Evolutionary conservation across 805 yeast species (phyloP).

Genomic region (Hanseniaspora meyeri): DNA sequence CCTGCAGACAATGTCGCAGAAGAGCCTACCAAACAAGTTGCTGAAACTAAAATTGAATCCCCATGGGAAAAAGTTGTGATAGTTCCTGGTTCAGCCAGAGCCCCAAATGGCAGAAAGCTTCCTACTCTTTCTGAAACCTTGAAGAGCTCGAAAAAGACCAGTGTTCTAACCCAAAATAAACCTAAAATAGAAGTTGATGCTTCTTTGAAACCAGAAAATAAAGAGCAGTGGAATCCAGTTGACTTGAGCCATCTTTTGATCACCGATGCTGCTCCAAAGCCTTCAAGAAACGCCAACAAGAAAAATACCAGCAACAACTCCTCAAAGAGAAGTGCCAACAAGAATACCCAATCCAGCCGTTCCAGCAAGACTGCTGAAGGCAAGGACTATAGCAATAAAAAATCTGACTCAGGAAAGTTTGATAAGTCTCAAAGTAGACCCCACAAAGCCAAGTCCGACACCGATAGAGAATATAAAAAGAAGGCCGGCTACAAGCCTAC

Average conservation of each 20-base stretch:
- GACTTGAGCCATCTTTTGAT: constrained; percentile 5
- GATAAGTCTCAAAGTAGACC: neutral
- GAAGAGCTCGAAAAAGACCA: constrained; percentile 15
- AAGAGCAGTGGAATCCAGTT: constrained; percentile 7
- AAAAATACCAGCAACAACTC: neutral
- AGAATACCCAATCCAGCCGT: neutral
- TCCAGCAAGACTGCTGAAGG: neutral
- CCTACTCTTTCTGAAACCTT: constrained; percentile 30
- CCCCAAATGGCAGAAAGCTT: constrained; percentile 24
- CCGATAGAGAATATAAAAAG: neutral
- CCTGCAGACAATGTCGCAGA: neutral
- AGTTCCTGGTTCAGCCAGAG: constrained; percentile 21
- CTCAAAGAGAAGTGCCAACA: neutral
- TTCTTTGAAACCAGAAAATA: constrained; percentile 5
- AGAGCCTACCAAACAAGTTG: neutral
- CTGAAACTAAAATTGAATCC: constrained; percentile 36
- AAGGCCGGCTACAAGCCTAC: constrained; percentile 13
- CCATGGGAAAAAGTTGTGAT: constrained; percentile 40
- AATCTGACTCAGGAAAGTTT: neutral
- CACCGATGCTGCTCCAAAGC: neutral
- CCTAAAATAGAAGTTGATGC: constrained; percentile 13
- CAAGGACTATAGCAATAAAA: neutral
- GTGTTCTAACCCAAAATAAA: constrained; percentile 9
- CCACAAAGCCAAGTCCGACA: neutral
- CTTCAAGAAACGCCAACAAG: neutral